phyloP scores from a whole-genome alignment of 2,329 filamentous ascomycete species.

The Parafenestella ontariensis region DNA sequence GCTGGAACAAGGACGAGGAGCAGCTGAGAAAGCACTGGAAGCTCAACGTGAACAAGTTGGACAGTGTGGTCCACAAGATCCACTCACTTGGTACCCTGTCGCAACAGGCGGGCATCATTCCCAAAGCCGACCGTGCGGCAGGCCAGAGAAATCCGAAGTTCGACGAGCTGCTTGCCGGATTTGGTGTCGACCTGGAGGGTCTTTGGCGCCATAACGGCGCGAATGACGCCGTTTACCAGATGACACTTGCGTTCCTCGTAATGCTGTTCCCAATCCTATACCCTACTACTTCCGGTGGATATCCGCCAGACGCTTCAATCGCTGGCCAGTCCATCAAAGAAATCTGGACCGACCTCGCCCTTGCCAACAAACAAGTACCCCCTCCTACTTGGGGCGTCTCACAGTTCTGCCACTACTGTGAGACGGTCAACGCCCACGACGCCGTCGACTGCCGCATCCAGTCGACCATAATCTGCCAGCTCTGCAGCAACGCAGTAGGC shows the following conservation, averaged over 20 bases:
- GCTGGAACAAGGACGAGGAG: neutral
- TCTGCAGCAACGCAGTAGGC: no score
- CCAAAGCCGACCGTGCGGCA: neutral
- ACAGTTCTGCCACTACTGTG: neutral
- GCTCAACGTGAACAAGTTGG: neutral
- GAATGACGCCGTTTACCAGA: constrained; percentile 2
- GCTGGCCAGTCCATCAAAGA: neutral
- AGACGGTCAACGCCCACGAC: neutral
- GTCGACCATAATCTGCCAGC: no score
- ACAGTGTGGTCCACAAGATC: neutral
- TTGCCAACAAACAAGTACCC: neutral
- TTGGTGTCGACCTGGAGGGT: neutral
- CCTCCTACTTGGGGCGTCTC: neutral
- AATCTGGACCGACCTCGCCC: neutral
- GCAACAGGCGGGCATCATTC: neutral
- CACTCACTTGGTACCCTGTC: neutral
- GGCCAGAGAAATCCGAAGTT: neutral
- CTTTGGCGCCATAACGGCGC: constrained; percentile 3
- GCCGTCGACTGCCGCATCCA: neutral
- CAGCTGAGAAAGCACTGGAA: neutral
- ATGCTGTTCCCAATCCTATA: neutral
- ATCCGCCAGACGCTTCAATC: neutral
- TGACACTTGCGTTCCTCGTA: neutral
- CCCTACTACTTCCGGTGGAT: neutral
- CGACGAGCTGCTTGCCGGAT: neutral